Base-by-base conservation (phyloP, 2,329 filamentous ascomycete species). In the Xylaria sp. region DNA sequence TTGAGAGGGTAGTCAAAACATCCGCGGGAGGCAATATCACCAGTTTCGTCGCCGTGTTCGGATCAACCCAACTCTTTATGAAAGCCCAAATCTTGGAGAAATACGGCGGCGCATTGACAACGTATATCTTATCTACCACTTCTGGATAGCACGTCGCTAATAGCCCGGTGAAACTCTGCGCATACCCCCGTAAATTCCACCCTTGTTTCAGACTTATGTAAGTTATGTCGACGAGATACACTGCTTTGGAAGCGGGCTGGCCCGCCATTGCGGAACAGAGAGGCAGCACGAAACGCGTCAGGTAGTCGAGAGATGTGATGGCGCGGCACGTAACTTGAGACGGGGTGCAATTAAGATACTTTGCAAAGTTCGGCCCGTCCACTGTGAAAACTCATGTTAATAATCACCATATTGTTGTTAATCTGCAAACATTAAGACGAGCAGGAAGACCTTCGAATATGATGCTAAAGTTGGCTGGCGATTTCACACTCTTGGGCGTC, bases 131-230 rank as follows among this genome's bases (percentile, higher is more conserved):
- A 46, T 67, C 59, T 7, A 64, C 63, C 9, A 69, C 63, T 10
- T 69, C 67, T 1, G 67, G 67, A 28, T 69, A 69, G 28, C 67
- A 69, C 26, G 64, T 67, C n/a, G 67, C 63, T 17, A 69, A 26
- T 10, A 69, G 42, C n/a, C 46, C 56, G 2, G 63, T 63, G 36
- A 66, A 40, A 15, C 48, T 66, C 17, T 69, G 67, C 17, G 56
- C 63, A 26, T 66, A 69, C 4, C 67, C 59, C 3, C 67, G 54
- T n/a, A 67, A 13, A 17, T 13, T 60, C 67, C 67, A 69, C 15
- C 54, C 59, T 20, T 66, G 67, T 7, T 38, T 59, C 17, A 69
- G 46, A 17, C 40, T 69, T 33, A 63, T 6, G 33, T 40, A 56
- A 13, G 46, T 58, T 54, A 69, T 57, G 42, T 69, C 67, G 33